Base-by-base conservation (phyloP, 371 early-diverging fungal genomes). In the Ordospora pajunii region DNA sequence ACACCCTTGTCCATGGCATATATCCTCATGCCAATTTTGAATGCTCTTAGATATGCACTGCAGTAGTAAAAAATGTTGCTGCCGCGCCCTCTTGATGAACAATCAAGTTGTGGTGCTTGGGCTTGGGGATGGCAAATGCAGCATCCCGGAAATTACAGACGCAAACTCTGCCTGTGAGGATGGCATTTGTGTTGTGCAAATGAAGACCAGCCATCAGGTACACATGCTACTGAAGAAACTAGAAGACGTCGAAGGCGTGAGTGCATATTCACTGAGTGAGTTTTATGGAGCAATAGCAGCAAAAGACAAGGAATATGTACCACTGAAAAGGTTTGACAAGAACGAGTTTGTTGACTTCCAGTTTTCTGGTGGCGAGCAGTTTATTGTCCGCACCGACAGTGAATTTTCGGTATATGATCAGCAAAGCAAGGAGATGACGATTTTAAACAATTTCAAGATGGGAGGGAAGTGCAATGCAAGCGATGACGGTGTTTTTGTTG, bases 291-390 rank as follows among this genome's bases (percentile, higher is more conserved):
- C 17, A 58, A 58, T 58, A 14, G 19, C 17, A 8, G 11, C 25
- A 17, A 19, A 58, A 19, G 58, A 58, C 12, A 58, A 14, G 17
- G 58, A 58, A 19, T 58, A 58, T 58, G 37, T 12, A 17, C 58
- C 58, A 12, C n/a, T 58, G 58, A 58, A 58, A 58, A 58, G 25
- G 14, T 17, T 58, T 11, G 58, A 58, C 17, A 27, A 27, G 14
- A 58, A 14, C 37, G 58, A 58, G 14, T 58, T 58, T 58, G 37
- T 58, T 37, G 58, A 58, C 12, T 58, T 58, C 58, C 58, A 58
- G 58, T 58, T 58, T 58, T 58, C 58, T 25, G 58, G 37, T 5
- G 17, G 25, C 17, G 58, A 58, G n/a, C 37, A 58, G 37, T 58
- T 58, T 58, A 40, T 37, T 11, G 37, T 58, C 0, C 32, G 27